phyloP scores from a whole-genome alignment of 768 basidiomycete species.

The Auricularia auricula-judae region DNA sequence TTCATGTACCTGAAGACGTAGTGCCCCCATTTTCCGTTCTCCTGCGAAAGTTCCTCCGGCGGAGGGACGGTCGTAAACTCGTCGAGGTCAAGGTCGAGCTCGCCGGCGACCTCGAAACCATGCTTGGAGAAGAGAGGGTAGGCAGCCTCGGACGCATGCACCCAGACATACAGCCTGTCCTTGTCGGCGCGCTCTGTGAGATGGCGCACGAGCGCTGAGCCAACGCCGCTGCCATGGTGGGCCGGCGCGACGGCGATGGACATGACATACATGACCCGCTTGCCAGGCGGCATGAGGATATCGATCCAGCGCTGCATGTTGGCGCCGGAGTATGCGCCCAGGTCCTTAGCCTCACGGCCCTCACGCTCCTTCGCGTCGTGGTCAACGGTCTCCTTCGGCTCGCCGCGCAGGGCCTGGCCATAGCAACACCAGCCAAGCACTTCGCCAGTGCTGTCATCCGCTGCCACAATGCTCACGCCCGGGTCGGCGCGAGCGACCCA shows the following conservation, averaged over 20 bases:
- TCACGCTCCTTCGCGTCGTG: background rate
- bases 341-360: background rate
- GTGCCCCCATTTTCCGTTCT: background rate
- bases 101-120: background rate
- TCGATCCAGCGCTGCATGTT: background rate
- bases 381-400: background rate
- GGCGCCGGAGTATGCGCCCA: background rate
- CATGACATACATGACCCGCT: background rate
- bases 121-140: background rate
- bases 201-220: background rate
- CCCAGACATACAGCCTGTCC: background rate
- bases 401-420: background rate
- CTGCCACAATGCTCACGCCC: background rate
- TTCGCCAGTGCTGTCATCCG: background rate
- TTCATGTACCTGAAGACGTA: background rate
- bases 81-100: background rate
- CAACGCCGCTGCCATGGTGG: background rate
- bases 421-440: background rate
- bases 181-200: background rate
- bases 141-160: background rate
- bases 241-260: background rate
- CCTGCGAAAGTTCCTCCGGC: background rate
- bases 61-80: background rate
- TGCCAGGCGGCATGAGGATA: background rate
- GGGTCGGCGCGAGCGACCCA: background rate